phyloP scores from a whole-genome alignment of 306 rosid species.

The Clitoria ternatea region DNA sequence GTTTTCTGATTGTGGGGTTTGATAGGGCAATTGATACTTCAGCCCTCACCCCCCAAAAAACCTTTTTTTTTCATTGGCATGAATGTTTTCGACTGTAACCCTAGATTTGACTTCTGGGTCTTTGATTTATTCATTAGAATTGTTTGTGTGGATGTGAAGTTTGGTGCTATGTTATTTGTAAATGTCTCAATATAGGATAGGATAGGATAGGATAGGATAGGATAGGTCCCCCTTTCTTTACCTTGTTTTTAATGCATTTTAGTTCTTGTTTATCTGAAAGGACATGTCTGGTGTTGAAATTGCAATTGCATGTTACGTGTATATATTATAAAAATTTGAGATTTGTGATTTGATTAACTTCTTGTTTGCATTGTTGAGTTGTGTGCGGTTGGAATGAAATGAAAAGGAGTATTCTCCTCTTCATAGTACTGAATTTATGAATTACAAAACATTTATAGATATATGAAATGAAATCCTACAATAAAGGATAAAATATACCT shows the following conservation, averaged over 20 bases:
- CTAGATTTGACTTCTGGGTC: conserved; percentile 9
- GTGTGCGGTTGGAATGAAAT: neutral
- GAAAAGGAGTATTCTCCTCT: neutral
- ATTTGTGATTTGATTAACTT: neutral
- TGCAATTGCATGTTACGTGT: neutral
- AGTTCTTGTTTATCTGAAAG: neutral
- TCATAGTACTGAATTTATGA: neutral
- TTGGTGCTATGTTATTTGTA: neutral
- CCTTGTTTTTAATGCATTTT: neutral
- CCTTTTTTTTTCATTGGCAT: no score
- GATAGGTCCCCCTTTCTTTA: neutral
- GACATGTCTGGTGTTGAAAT: neutral
- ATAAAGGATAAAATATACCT: neutral
- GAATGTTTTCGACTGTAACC: neutral
- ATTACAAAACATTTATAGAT: neutral
- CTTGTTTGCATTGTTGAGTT: neutral
- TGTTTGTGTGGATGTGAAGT: conserved; percentile 8
- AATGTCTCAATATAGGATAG: neutral
- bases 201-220: no score
- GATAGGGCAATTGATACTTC: no score
- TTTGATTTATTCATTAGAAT: conserved; percentile 4
- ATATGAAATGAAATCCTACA: neutral
- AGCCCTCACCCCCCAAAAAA: no score
- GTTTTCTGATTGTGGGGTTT: neutral
- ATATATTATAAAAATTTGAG: neutral